Evolutionary conservation across 352 stramenopile genomes (phyloP).

Genomic region (Pythium vanterpoolii): DNA sequence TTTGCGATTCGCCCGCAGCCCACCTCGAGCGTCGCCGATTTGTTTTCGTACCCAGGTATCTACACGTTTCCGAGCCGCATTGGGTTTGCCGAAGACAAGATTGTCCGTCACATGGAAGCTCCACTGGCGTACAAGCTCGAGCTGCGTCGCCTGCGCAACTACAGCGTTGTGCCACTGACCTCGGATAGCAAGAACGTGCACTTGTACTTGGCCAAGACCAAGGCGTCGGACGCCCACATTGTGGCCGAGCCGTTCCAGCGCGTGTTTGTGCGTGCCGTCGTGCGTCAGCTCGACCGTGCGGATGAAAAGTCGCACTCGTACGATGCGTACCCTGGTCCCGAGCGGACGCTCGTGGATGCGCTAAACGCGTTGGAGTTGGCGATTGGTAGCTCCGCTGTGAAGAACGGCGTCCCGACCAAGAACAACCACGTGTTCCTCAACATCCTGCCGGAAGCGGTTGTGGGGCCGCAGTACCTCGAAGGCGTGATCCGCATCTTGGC

Average conservation of each 20-base stretch:
- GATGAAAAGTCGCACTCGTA: slow-evolving; percentile 74
- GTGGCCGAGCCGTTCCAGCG: slow-evolving; percentile 87
- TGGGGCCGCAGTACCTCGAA: slow-evolving; percentile 96
- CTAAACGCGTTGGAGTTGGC: slow-evolving; percentile 97
- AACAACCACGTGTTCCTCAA: slow-evolving; percentile 99
- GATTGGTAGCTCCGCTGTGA: slow-evolving; percentile 90
- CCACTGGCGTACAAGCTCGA: slow-evolving; percentile 98
- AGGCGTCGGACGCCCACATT: slow-evolving; percentile 75
- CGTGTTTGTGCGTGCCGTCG: slow-evolving; percentile 96
- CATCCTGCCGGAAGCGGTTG: slow-evolving; percentile 92
- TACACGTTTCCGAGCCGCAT: slow-evolving; percentile 88
- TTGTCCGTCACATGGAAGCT: slow-evolving; percentile 98
- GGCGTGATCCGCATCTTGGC: slow-evolving; percentile 92
- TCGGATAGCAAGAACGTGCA: slow-evolving; percentile 97
- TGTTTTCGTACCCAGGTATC: slow-evolving; percentile 83
- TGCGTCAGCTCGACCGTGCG: slow-evolving; percentile 87
- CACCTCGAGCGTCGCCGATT: slow-evolving; percentile 27
- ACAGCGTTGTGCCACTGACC: slow-evolving; percentile 93
- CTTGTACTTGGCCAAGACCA: slow-evolving; percentile 96
- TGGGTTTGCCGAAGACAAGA: slow-evolving; percentile 96
- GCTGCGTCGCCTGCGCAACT: slow-evolving; percentile 96
- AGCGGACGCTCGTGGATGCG: slow-evolving; percentile 98
- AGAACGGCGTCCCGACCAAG: slow-evolving; percentile 74
- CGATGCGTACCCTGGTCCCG: slow-evolving; percentile 89
- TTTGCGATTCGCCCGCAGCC: slow-evolving; percentile 76